A percentile compares a stretch with the other conserved stretches of the same genome.
Conservation (phyloP, 257 asterid genomes). For the Jaltomata sinuosa region DNA sequence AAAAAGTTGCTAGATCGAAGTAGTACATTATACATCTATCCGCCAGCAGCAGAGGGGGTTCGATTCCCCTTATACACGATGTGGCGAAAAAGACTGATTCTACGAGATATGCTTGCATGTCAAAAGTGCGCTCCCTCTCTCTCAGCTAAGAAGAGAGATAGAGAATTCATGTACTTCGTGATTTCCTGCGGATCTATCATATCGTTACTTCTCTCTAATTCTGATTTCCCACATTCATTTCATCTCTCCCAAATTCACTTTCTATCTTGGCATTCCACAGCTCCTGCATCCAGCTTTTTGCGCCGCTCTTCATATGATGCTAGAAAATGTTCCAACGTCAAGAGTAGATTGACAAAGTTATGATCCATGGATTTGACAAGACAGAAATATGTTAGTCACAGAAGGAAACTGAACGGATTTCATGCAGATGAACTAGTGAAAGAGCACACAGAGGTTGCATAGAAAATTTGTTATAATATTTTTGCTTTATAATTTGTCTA, state of each 20-base stretch:
- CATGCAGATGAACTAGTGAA: not conserved
- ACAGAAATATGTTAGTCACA: not conserved
- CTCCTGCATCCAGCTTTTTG: constrained; percentile 30
- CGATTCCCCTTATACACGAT: no score
- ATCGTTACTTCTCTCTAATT: no score
- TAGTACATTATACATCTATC: no score
- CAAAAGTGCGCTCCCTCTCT: no score
- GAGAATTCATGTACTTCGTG: no score
- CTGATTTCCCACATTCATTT: not conserved
- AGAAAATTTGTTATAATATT: not conserved
- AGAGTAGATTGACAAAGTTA: not conserved
- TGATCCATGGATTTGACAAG: not conserved
- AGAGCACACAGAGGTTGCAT: not conserved
- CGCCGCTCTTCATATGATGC: constrained; percentile 94
- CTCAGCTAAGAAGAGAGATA: no score
- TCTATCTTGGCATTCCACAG: constrained; percentile 2
- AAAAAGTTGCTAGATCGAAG: no score
- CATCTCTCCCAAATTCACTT: not conserved
- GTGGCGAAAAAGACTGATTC: no score
- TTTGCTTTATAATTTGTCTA: not conserved
- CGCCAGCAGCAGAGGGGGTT: no score
- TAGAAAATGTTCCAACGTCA: constrained; percentile 34
- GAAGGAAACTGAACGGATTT: not conserved
- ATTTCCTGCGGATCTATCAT: no score
- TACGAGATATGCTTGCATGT: no score